Evolutionary conservation across 768 basidiomycete species (phyloP), one percentile per base, ranked within the genome.

Genomic region (Rubroboletus pulcherrimus): DNA sequence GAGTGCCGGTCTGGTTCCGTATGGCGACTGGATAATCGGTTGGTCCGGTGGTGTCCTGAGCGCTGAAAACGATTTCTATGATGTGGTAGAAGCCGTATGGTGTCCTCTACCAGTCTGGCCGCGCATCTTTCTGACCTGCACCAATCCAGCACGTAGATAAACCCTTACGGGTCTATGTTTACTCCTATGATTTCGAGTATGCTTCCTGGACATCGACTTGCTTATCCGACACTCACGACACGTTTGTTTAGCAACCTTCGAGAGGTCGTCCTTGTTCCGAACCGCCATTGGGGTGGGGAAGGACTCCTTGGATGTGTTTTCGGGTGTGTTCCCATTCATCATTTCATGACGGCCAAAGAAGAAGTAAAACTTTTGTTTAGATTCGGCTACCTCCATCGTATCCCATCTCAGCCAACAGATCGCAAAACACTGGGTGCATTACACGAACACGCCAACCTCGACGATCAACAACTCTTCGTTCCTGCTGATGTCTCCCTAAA

Each of bases 261-360:
- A 60, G 94, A 98, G 67, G 93, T 96, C 15, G 91, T 98, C 33
- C 73, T 98, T 21, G 92, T 98, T 49, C 96, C 97, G 10, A 98
- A 98, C 71, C 81, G 94, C 46, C 91, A 96, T 62, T 98, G 96
- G 95, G 96, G 96, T 43, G 96, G 96, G 7, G 95, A 95, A 68
- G 95, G 96, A 0, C 78, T 98, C 29, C 77, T 98, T 12, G 96
- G 96, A 40, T 98, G 95, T 64, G 89, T 98, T 30, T 97, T 98
- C 44, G 96, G 96, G 87, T 96, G 69, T 55, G 86, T 77, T 41
- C 54, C 33, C 26, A 41, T 42, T 31, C 43, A 17, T 29, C 49
- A 17, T 35, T 1, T 45, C 53, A 34, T 37, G 39, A 38, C 33
- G 40, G 15, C 31, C 29, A 50, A 42, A 30, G 26, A 51, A 40